Conservation (phyloP, 345 rosid species). For the Rhodamnia argentea region DNA sequence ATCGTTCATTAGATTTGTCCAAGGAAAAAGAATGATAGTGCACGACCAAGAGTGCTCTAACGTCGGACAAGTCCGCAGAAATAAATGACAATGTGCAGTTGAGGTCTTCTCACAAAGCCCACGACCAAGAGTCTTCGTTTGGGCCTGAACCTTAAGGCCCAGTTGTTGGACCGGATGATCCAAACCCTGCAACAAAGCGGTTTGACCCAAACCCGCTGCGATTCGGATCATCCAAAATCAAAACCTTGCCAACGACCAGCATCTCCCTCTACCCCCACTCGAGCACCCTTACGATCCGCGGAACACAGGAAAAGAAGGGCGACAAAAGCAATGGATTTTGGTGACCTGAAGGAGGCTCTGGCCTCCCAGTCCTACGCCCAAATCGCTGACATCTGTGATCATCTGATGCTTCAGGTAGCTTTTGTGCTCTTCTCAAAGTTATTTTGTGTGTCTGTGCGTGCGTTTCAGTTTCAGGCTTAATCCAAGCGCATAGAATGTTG, state of each 20-base stretch:
- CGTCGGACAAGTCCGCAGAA: too few relatives aligned
- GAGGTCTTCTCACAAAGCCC: background rate
- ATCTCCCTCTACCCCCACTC: background rate
- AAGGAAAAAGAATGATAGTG: background rate
- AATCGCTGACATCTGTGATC: slow-evolving; percentile 71
- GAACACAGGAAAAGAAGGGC: background rate
- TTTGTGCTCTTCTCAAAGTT: background rate
- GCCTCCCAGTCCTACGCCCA: slow-evolving; percentile 41
- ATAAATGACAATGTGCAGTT: background rate
- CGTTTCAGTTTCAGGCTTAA: background rate
- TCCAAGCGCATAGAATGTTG: background rate
- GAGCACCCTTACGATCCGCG: background rate
- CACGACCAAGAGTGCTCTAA: too few relatives aligned
- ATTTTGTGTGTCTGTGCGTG: background rate
- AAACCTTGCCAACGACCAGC: background rate
- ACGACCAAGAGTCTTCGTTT: background rate
- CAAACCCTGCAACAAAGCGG: background rate
- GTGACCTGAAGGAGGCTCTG: slow-evolving; percentile 46
- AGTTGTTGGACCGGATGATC: background rate
- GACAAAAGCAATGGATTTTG: slow-evolving; percentile 49
- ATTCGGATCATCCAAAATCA: background rate
- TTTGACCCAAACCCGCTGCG: background rate
- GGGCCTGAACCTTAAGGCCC: background rate
- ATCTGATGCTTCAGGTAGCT: slow-evolving; percentile 61
- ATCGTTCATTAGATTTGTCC: background rate